Base-by-base conservation (phyloP, 257 asterid species). In the Phtheirospermum japonicum region DNA sequence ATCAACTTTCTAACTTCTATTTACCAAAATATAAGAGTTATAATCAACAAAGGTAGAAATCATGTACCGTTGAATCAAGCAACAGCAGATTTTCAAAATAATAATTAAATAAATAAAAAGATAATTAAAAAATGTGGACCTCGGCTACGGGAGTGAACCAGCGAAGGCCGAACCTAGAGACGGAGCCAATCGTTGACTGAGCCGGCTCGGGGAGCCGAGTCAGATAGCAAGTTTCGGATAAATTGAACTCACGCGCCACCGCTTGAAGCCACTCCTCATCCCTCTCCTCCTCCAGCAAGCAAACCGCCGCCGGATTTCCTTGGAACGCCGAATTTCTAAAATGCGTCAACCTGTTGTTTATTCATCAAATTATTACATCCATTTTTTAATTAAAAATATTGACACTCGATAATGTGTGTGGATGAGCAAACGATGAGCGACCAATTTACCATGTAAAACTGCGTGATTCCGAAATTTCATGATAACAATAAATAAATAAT, bases 291-390 rank as follows among this genome's bases (percentile, higher is more conserved):
- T 85, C 95, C 69, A 93, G 73, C 76, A 87, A 65, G 75, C 97
- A 89, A 43, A 92, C 95, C 43, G 79, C 99, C 17, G 99, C 94
- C 4, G 96, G 97, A 45, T 92, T 92, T n/a, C 99, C 99, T 75
- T 92, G 86, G 85, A 86, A 87, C 28, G 97, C 89, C 43, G 82
- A 61, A 6, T 86, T 85, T 0, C 95, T 82, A n/a, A 31, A 89
- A 92, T 7, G 97, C 97, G 74, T 93, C 96, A 26, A 89, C 79
- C 97, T 92, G 84, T 26, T 39, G 59, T 45, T 26, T n/a, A n/a
- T 48, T 48, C 28, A 18, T 20, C 59, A 54, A 30, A 28, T 48
- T 42, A 40, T 31, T 18, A 8, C 28, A 23, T 23, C 28, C 28
- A 23, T 23, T 23, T 1, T 23, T 28, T 5, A 63, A 43, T 45